Conservation (phyloP, 2,329 filamentous ascomycete species). For the Ophiognomonia clavigignenti-juglandacearum region DNA sequence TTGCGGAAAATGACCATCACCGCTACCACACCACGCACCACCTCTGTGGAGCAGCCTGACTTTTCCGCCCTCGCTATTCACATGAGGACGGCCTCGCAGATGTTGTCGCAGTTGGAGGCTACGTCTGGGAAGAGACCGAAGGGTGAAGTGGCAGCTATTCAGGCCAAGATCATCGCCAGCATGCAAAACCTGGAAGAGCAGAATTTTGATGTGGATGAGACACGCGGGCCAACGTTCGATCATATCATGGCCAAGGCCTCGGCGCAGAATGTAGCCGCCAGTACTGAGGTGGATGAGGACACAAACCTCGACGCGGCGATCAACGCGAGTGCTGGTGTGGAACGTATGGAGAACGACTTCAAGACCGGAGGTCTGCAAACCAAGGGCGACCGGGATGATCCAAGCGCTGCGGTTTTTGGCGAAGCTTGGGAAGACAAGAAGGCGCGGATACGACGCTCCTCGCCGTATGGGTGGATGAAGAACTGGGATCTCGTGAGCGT, state of each 20-base stretch:
- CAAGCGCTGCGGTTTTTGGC: slow-evolving; percentile 79
- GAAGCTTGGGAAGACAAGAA: slow-evolving; percentile 83
- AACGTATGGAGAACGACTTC: slow-evolving; percentile 84
- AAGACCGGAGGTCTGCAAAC: slow-evolving; percentile 80
- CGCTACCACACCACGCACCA: slow-evolving; percentile 43
- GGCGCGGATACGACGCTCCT: slow-evolving; percentile 76
- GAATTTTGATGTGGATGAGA: slow-evolving; percentile 72
- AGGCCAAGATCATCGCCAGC: slow-evolving; percentile 82
- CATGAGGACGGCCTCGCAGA: slow-evolving; percentile 82
- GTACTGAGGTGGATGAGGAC: slow-evolving; percentile 51
- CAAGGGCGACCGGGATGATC: slow-evolving; percentile 78
- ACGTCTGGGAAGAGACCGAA: slow-evolving; percentile 76
- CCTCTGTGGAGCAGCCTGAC: slow-evolving; percentile 65
- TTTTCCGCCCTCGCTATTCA: slow-evolving; percentile 80
- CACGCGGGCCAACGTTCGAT: slow-evolving; percentile 71
- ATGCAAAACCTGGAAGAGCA: slow-evolving; percentile 87
- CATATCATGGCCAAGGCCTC: slow-evolving; percentile 73
- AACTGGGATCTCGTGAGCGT: slow-evolving; percentile 86
- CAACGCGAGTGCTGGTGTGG: slow-evolving; percentile 69
- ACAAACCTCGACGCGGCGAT: slow-evolving; percentile 45
- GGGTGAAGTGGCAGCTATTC: slow-evolving; percentile 76
- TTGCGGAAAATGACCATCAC: slow-evolving; percentile 56
- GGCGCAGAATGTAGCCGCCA: slow-evolving; percentile 42
- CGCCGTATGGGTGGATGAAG: slow-evolving; percentile 80
- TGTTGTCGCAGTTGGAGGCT: slow-evolving; percentile 77